Conservation (phyloP, 257 asterid genomes). For the Jacaranda mimosifolia region DNA sequence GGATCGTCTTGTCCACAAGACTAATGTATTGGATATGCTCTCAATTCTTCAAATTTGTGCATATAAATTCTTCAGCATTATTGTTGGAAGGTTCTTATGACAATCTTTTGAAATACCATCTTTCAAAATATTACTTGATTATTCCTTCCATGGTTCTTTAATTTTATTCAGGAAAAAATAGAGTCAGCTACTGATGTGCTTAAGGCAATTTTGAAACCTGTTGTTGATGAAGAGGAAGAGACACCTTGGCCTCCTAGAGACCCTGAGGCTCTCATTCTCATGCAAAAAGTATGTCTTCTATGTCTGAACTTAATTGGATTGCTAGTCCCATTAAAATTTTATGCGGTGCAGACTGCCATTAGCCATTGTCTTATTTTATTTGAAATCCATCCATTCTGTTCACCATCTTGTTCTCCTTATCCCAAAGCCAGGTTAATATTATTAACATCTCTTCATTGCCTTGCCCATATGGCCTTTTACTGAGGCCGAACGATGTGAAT, state of each 20-base stretch:
- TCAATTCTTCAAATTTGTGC: slow-evolving; percentile 32
- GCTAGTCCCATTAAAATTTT: neutral
- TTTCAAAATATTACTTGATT: slow-evolving; percentile 16
- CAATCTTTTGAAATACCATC: slow-evolving; percentile 3
- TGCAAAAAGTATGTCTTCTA: slow-evolving; percentile 71
- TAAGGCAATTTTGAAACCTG: slow-evolving; percentile 78
- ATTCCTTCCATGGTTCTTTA: slow-evolving; percentile 31
- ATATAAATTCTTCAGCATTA: neutral
- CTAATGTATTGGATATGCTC: slow-evolving; percentile 59
- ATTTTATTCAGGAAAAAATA: slow-evolving; percentile 74
- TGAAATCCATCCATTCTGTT: neutral
- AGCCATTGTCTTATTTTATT: slow-evolving; percentile 20
- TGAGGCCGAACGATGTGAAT: slow-evolving; percentile 23
- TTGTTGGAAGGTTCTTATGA: slow-evolving; percentile 18
- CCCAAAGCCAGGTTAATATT: neutral
- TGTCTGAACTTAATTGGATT: slow-evolving; percentile 20
- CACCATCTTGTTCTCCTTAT: slow-evolving; percentile 1
- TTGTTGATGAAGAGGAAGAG: slow-evolving; percentile 75
- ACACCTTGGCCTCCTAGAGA: slow-evolving; percentile 88
- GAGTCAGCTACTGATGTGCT: slow-evolving; percentile 94
- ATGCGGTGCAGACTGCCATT: slow-evolving; percentile 17
- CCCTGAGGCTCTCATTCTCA: slow-evolving; percentile 74
- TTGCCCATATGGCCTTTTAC: slow-evolving; percentile 4
- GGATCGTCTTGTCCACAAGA: slow-evolving; percentile 85
- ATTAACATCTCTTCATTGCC: neutral